Evolutionary conservation across 305 asterid species (phyloP).

Genomic region (Caryopteris hybrid): DNA sequence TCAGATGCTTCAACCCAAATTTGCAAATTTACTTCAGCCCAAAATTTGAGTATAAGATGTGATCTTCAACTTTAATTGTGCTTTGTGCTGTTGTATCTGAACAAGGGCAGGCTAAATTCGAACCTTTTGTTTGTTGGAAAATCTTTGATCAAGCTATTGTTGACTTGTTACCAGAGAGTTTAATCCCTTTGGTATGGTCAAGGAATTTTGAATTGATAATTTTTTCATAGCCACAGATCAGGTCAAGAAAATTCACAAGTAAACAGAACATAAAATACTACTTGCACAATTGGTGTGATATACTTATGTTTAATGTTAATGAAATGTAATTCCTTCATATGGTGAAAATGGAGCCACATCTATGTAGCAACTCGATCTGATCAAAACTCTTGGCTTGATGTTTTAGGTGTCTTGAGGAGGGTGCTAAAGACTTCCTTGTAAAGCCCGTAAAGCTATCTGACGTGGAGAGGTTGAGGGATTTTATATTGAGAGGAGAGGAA

Average conservation of each 20-base stretch:
- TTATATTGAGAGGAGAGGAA: slow-evolving; percentile 42
- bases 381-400: background rate
- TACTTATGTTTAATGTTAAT: background rate
- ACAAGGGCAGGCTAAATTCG: no score
- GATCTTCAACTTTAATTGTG: background rate
- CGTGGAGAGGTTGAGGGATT: slow-evolving; percentile 63
- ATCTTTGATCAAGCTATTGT: no score
- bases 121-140: no score
- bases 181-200: no score
- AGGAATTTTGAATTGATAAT: no score
- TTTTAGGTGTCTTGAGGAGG: slow-evolving; percentile 83
- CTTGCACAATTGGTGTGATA: background rate
- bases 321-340: no score
- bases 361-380: no score
- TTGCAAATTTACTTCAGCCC: no score
- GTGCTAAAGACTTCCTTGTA: slow-evolving; percentile 79
- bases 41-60: no score
- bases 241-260: background rate
- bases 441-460: slow-evolving; percentile 87
- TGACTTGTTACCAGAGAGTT: no score
- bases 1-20: background rate
- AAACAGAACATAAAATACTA: background rate
- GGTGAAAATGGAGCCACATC: no score
- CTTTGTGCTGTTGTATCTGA: background rate
- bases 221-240: background rate